Evolutionary conservation across 768 basidiomycete species (phyloP).

Genomic region (Antrodiella citrinella): DNA sequence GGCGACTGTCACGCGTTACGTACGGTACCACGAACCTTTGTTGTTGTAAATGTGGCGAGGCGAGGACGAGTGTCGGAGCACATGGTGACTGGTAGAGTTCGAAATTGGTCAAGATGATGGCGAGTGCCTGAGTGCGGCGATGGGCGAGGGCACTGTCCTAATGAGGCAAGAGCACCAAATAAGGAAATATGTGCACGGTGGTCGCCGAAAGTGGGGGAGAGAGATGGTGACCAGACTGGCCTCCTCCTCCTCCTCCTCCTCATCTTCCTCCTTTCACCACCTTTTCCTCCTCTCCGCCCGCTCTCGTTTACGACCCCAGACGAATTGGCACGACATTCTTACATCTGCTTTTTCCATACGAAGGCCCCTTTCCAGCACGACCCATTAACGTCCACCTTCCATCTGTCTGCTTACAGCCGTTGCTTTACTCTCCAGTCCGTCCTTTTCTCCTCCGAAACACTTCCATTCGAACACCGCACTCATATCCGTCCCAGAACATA

Average conservation of each 20-base stretch:
- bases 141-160: neutral
- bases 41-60: neutral
- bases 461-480: neutral
- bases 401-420: constrained; percentile 19
- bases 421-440: constrained; percentile 22
- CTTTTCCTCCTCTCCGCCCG: neutral
- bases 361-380: neutral
- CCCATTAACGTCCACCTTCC: constrained; percentile 20
- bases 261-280: neutral
- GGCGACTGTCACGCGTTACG: too few relatives aligned
- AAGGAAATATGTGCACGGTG: too few relatives aligned
- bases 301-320: constrained; percentile 29
- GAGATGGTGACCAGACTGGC: too few relatives aligned
- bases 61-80: neutral
- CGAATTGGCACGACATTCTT: constrained; percentile 58
- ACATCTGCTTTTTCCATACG: constrained; percentile 24
- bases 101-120: neutral
- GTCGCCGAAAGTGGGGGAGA: too few relatives aligned
- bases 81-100: neutral
- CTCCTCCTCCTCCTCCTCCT: neutral
- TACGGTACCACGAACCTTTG: too few relatives aligned
- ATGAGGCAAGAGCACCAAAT: neutral
- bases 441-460: constrained; percentile 11
- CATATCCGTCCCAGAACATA: neutral
- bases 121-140: too few relatives aligned